Conservation (phyloP, 169 alveolate species). For the Plasmodium sp. region DNA sequence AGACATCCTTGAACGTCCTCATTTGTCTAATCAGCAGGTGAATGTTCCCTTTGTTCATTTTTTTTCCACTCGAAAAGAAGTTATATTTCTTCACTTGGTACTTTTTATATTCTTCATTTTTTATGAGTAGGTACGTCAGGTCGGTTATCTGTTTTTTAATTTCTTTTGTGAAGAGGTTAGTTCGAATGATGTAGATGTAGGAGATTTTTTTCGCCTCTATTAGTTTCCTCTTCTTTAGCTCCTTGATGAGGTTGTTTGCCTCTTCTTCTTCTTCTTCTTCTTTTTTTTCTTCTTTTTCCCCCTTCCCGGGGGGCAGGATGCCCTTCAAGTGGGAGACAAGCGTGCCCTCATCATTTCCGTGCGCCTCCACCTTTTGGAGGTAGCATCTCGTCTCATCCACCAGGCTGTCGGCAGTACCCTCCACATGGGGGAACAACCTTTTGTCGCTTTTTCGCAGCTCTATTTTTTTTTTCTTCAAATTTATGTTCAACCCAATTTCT, state of each 20-base stretch:
- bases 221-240: constrained; percentile 35
- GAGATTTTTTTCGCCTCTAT: constrained; percentile 35
- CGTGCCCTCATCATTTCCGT: constrained; percentile 33
- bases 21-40: constrained; percentile 92
- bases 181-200: constrained; percentile 11
- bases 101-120: constrained; percentile 50
- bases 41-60: constrained; percentile 88
- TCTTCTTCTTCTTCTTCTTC: too few species aligned
- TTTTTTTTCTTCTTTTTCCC: neutral
- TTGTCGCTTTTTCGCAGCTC: constrained; percentile 41
- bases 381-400: constrained; percentile 60
- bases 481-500: constrained; percentile 46
- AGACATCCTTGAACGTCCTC: constrained; percentile 88
- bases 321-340: neutral
- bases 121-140: constrained; percentile 9
- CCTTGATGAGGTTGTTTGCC: neutral
- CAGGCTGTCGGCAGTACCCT: constrained; percentile 25
- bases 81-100: constrained; percentile 86
- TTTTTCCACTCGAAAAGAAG: constrained; percentile 88
- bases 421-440: constrained; percentile 21
- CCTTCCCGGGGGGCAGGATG: neutral
- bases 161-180: constrained; percentile 24
- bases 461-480: neutral
- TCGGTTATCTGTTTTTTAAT: constrained; percentile 43
- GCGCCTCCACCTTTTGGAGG: neutral